phyloP scores from a whole-genome alignment of 2,329 filamentous ascomycete genomes.

The Sporothrix phasma region DNA sequence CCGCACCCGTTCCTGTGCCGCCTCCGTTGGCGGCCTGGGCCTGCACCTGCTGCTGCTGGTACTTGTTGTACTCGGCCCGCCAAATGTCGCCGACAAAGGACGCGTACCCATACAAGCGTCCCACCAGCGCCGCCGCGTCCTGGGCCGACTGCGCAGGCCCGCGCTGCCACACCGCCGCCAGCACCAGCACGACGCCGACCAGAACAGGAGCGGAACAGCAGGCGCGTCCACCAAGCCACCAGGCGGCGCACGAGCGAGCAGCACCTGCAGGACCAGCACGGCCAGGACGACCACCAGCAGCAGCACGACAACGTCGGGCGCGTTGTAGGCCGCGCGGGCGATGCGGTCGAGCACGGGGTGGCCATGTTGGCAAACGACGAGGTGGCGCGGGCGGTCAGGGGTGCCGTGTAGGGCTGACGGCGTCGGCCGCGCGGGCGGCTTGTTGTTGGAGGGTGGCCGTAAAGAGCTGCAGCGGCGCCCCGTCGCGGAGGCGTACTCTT shows the following conservation, averaged over 20 bases:
- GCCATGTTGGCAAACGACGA: constrained; percentile 30
- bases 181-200: constrained; percentile 46
- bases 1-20: constrained; percentile 13
- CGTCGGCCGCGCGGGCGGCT: constrained; percentile 23
- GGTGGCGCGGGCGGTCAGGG: constrained; percentile 22
- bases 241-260: constrained; percentile 62
- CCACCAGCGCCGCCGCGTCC: constrained; percentile 41
- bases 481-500: constrained; percentile 39
- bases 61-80: constrained; percentile 47
- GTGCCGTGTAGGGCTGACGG: constrained; percentile 32
- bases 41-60: constrained; percentile 39
- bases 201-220: constrained; percentile 57
- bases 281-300: constrained; percentile 45
- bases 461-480: constrained; percentile 35
- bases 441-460: constrained; percentile 27
- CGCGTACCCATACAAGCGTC: constrained; percentile 37
- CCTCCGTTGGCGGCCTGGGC: constrained; percentile 17
- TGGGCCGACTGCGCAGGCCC: constrained; percentile 54
- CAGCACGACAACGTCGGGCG: constrained; percentile 34
- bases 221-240: constrained; percentile 65
- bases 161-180: constrained; percentile 51
- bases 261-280: constrained; percentile 51
- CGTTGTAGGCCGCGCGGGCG: constrained; percentile 28
- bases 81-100: constrained; percentile 44
- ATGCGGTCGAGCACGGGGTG: constrained; percentile 33